Evolutionary conservation across 305 asterid species (phyloP).

Genomic region (Fraxinus platypoda): DNA sequence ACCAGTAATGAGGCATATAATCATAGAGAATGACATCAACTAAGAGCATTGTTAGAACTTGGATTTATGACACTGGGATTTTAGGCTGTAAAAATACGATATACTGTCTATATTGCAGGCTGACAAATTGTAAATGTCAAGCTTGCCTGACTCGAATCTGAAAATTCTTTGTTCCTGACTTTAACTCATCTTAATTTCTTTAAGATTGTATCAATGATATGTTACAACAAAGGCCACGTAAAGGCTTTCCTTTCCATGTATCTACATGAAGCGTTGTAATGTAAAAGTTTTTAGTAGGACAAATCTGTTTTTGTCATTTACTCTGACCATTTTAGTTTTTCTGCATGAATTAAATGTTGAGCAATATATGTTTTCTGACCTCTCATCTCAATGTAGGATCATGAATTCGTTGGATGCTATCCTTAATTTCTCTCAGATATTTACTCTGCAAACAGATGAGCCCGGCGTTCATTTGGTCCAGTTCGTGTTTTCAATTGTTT

Average conservation of each 20-base stretch:
- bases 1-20: not conserved
- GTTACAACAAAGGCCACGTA: not conserved
- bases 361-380: not conserved
- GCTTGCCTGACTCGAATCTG: not conserved
- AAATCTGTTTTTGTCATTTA: not conserved
- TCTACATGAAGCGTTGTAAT: not conserved
- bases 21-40: not conserved
- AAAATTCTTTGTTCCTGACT: not conserved
- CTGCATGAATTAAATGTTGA: not conserved
- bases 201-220: not conserved
- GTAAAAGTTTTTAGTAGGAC: not conserved
- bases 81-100: not conserved
- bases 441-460: conserved; percentile 49
- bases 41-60: not conserved
- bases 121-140: not conserved
- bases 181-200: not conserved
- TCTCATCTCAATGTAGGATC: conserved; percentile 54
- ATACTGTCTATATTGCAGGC: not conserved
- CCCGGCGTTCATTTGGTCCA: conserved; percentile 65
- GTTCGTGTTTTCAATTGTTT: conserved; percentile 65
- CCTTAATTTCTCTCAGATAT: conserved; percentile 55
- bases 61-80: not conserved
- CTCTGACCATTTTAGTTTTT: not conserved
- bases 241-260: not conserved
- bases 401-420: conserved; percentile 50